phyloP scores from a whole-genome alignment of 2,329 filamentous ascomycete species.

The Fusarium phyllophilum region DNA sequence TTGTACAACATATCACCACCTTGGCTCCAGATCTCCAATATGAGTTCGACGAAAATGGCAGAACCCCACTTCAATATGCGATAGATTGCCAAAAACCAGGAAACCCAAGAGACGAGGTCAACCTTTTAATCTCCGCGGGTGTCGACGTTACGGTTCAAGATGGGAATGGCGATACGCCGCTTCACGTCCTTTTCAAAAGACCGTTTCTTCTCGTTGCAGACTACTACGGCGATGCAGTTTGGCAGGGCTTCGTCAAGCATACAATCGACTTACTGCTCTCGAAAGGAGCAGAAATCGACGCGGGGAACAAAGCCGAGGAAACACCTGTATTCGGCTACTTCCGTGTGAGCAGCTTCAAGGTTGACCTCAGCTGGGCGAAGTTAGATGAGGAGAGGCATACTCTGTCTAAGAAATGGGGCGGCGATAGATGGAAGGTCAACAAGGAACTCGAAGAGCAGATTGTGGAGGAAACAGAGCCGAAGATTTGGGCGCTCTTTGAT shows the following conservation, averaged over 20 bases:
- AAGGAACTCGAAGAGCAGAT: neutral
- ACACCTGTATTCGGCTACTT: neutral
- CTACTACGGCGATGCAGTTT: neutral
- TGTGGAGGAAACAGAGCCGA: accelerated
- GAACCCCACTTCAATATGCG: neutral
- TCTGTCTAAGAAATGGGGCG: neutral
- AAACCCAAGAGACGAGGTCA: accelerated
- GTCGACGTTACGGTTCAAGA: neutral
- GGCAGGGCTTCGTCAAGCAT: neutral
- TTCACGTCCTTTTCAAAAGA: neutral
- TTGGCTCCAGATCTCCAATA: neutral
- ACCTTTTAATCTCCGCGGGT: accelerated
- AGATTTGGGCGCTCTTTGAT: neutral
- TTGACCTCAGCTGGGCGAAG: neutral
- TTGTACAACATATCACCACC: neutral
- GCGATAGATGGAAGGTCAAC: neutral
- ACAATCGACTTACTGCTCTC: neutral
- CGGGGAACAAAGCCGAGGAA: neutral
- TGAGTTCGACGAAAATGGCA: neutral
- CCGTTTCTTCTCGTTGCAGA: neutral
- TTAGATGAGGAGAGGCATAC: neutral
- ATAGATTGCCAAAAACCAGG: neutral
- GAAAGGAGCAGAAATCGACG: neutral
- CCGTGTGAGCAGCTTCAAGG: neutral
- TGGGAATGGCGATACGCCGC: neutral